A percentile compares a stretch with the other conserved stretches of the same genome.
Evolutionary conservation across 176 grass and related monocot genomes (phyloP).

Genomic region (Avena atlantica): DNA sequence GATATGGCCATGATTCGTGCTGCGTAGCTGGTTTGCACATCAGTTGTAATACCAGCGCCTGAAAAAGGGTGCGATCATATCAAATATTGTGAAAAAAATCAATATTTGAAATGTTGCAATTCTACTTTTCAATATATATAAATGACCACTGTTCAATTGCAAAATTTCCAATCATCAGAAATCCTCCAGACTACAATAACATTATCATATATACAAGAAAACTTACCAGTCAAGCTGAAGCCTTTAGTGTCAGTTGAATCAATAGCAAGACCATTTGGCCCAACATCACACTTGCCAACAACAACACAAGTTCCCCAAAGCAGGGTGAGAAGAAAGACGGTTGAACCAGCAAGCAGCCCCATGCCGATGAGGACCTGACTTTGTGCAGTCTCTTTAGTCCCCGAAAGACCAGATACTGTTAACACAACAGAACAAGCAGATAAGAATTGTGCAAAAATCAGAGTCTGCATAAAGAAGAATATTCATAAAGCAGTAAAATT

Average conservation of each 20-base stretch:
- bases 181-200: background rate
- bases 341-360: constrained; percentile 96
- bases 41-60: constrained; percentile 83
- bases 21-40: constrained; percentile 86
- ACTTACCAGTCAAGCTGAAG: constrained; percentile 75
- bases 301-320: constrained; percentile 97
- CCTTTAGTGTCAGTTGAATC: constrained; percentile 63
- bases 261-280: constrained; percentile 49
- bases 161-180: background rate
- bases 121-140: background rate
- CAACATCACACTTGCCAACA: constrained; percentile 92
- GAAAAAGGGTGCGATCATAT: constrained; percentile 5
- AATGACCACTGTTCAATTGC: background rate
- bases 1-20: constrained; percentile 94
- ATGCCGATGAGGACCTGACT: constrained; percentile 95
- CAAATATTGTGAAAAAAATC: constrained; percentile 14
- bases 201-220: background rate
- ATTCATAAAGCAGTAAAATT: constrained; percentile 22
- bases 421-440: constrained; percentile 27
- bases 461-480: background rate
- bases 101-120: background rate
- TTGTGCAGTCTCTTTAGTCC: constrained; percentile 91
- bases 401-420: constrained; percentile 90
- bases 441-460: constrained; percentile 30
- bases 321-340: constrained; percentile 87